Conservation (phyloP, 306 rosid species). For the Quercus wislizeni region DNA sequence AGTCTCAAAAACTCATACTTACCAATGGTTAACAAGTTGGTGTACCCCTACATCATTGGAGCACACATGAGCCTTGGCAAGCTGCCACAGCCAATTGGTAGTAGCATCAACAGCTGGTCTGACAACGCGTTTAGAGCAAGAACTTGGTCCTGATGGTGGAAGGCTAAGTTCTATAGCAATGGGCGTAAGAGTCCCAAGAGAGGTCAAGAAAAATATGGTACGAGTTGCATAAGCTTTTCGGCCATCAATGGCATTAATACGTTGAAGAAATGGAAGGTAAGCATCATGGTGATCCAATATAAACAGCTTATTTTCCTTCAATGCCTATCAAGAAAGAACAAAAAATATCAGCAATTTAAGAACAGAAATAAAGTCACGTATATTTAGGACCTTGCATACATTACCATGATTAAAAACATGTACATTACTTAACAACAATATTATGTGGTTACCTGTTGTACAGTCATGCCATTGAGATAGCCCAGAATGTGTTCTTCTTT, state of each 20-base stretch:
- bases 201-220: constrained; percentile 61
- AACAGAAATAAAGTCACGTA: background rate
- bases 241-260: constrained; percentile 82
- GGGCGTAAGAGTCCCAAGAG: constrained; percentile 72
- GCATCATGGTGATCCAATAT: constrained; percentile 82
- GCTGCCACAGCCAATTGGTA: constrained; percentile 81
- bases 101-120: constrained; percentile 80
- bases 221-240: constrained; percentile 92
- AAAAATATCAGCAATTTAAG: background rate
- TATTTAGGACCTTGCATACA: background rate
- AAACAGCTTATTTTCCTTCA: constrained; percentile 64
- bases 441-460: constrained; percentile 60
- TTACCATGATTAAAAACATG: background rate
- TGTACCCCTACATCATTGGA: constrained; percentile 94
- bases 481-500: constrained; percentile 82
- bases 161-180: constrained; percentile 92
- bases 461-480: constrained; percentile 82
- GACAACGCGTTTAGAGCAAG: constrained; percentile 58
- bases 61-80: constrained; percentile 90
- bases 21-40: constrained; percentile 96
- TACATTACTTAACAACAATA: background rate
- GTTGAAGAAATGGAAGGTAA: constrained; percentile 78
- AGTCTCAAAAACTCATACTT: constrained; percentile 3
- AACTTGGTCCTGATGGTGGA: constrained; percentile 57
- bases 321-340: constrained; percentile 44